Percentiles rank a stretch among this genome's conserved stretches.
Evolutionary conservation across 2,329 filamentous ascomycete species (phyloP).

Genomic region (Aspergillus arachidicola): DNA sequence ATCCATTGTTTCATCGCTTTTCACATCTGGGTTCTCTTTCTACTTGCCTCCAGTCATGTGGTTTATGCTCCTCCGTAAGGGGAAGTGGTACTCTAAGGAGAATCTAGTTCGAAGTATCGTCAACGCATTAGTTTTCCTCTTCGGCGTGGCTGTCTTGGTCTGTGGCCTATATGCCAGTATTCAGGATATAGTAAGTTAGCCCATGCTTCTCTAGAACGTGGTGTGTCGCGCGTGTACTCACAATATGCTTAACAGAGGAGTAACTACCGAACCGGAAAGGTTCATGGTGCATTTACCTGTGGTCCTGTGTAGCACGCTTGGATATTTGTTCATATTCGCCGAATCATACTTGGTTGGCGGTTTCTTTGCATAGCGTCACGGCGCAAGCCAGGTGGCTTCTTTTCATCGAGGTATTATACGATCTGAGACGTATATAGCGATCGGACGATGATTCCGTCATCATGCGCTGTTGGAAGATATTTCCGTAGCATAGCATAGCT

Average conservation of each 20-base stretch:
- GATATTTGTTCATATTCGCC: background rate
- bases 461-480: too few relatives aligned
- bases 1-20: conserved; percentile 57
- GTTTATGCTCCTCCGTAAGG: conserved; percentile 25
- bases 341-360: background rate
- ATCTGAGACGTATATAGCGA: too few relatives aligned
- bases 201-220: too few relatives aligned
- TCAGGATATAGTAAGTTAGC: background rate
- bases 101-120: conserved; percentile 32
- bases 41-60: conserved; percentile 56
- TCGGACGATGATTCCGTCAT: too few relatives aligned
- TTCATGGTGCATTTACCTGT: background rate
- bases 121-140: background rate
- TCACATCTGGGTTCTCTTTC: conserved; percentile 86
- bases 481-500: too few relatives aligned
- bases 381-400: background rate
- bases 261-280: background rate
- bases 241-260: background rate
- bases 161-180: background rate
- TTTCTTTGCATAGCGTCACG: background rate
- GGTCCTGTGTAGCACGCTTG: background rate
- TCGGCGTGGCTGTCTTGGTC: background rate
- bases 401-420: background rate
- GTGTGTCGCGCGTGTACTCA: background rate
- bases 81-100: conserved; percentile 31